Evolutionary conservation across 768 basidiomycete species (phyloP).

Genomic region (Leccinum broughii): DNA sequence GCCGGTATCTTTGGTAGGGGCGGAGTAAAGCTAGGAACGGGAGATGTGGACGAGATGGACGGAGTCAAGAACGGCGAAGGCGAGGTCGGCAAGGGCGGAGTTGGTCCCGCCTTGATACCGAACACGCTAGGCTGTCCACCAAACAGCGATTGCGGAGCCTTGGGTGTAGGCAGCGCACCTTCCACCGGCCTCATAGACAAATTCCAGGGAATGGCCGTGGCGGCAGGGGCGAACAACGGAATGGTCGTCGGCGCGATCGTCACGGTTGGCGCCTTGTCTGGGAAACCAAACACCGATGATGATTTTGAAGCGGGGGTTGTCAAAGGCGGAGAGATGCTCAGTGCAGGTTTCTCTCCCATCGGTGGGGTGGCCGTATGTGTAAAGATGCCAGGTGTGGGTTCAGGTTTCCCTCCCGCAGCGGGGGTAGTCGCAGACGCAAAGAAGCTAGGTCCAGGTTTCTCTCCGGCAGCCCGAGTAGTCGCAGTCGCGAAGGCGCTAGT

Average conservation of each 20-base stretch:
- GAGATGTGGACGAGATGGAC: background rate
- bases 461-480: background rate
- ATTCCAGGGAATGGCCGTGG: too few relatives aligned
- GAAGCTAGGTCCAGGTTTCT: background rate
- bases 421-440: background rate
- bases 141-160: constrained; percentile 10
- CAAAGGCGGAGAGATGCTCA: too few relatives aligned
- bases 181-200: constrained; percentile 14
- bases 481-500: background rate
- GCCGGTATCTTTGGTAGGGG: background rate
- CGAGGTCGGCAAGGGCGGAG: constrained; percentile 1
- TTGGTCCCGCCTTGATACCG: background rate
- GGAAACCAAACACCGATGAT: background rate
- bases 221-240: constrained; percentile 14
- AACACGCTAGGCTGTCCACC: constrained; percentile 15
- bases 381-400: too few relatives aligned
- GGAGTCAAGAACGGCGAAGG: constrained; percentile 4
- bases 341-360: too few relatives aligned
- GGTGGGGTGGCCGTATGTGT: too few relatives aligned
- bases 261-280: constrained; percentile 1
- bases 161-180: background rate
- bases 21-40: constrained; percentile 6
- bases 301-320: too few relatives aligned
- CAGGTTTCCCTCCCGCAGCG: too few relatives aligned
- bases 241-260: constrained; percentile 7